Conservation (phyloP, 129 eudicot genomes). For the Rutidosis leptorrhynchoides region DNA sequence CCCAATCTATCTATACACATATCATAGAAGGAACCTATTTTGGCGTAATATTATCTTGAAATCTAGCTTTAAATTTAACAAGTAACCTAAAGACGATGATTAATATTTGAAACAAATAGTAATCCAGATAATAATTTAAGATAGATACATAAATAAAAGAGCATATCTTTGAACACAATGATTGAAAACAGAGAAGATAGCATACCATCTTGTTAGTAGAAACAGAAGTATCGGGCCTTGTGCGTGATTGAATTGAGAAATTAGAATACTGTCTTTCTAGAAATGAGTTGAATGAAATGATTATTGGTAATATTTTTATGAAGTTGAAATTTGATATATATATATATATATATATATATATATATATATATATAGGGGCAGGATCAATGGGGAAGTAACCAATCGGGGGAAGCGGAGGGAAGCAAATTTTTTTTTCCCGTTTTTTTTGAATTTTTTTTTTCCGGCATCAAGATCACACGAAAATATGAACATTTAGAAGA, state of each 20-base stretch:
- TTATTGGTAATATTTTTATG: conserved; percentile 12
- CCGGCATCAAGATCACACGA: no score
- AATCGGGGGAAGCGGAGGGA: no score
- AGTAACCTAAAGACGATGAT: not conserved
- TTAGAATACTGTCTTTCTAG: conserved; percentile 37
- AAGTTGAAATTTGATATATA: conserved; percentile 23
- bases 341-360: no score
- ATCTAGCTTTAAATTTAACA: not conserved
- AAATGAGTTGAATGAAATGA: conserved; percentile 6
- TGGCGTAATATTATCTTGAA: not conserved
- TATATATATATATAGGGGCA: no score
- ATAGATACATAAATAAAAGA: not conserved
- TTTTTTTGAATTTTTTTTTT: no score
- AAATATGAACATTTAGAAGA: no score
- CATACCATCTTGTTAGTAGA: conserved; percentile 36
- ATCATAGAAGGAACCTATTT: not conserved
- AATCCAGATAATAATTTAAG: not conserved
- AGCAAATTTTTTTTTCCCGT: no score
- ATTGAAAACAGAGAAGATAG: conserved; percentile 4
- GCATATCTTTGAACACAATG: not conserved
- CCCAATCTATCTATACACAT: not conserved
- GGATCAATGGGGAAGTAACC: no score
- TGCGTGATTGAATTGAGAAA: conserved; percentile 65
- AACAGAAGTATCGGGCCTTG: conserved; percentile 43
- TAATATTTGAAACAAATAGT: not conserved